A percentile compares a stretch with the other conserved stretches of the same genome.
Conservation (phyloP, 805 yeast species). For the Lipomyces oligophaga region DNA sequence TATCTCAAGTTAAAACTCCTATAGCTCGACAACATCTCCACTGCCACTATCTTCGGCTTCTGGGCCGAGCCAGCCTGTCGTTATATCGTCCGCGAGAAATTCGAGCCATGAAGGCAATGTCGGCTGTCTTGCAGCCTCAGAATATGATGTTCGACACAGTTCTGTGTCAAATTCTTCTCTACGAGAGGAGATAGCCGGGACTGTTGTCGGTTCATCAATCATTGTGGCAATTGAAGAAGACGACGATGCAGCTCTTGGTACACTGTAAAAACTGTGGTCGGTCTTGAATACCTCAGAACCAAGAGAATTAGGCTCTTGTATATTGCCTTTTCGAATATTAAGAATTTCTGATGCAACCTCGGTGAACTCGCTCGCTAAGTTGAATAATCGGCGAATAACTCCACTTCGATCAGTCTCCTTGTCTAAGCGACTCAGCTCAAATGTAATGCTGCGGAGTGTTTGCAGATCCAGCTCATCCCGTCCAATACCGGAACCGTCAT, state of each 20-base stretch:
- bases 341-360: constrained; percentile 22
- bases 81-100: constrained; percentile 17
- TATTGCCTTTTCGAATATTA: constrained; percentile 11
- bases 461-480: constrained; percentile 13
- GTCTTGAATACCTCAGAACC: not conserved
- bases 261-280: not conserved
- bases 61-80: too few species aligned
- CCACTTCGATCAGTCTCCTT: constrained; percentile 16
- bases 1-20: too few species aligned
- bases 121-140: constrained; percentile 14
- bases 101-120: constrained; percentile 25
- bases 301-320: constrained; percentile 1
- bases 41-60: too few species aligned
- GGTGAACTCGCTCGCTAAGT: constrained; percentile 18
- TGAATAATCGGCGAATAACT: constrained; percentile 14
- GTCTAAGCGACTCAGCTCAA: constrained; percentile 10
- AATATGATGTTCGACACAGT: constrained; percentile 6
- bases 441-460: constrained; percentile 7
- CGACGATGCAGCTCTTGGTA: not conserved
- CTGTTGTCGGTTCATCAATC: not conserved
- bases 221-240: constrained; percentile 3
- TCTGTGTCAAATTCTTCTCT: constrained; percentile 8
- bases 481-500: constrained; percentile 12
- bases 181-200: not conserved
- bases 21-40: too few species aligned